These are phyloP conservation scores for Lactifluus subvellereus DNA, from an alignment of 768 basidiomycete genomes.

Conservation along the genomic window DNA sequence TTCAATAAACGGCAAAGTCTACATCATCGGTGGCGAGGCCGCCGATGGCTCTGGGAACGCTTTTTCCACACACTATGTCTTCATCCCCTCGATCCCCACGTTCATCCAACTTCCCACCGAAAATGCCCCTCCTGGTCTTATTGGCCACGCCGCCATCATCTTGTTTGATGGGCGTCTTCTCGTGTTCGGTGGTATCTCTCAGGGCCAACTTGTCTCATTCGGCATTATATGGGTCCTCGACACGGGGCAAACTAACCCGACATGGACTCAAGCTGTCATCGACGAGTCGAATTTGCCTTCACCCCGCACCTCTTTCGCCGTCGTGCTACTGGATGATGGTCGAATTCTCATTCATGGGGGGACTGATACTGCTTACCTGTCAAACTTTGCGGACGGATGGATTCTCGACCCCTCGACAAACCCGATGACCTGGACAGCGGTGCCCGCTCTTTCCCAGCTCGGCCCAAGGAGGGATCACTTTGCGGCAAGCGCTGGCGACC, in stretches of 20 bases:
- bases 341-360: conserved; percentile 77
- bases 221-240: conserved; percentile 59
- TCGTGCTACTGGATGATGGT: conserved; percentile 43
- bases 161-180: conserved; percentile 63
- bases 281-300: conserved; percentile 42
- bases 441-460: conserved; percentile 48
- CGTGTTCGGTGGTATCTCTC: conserved; percentile 67
- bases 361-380: conserved; percentile 47
- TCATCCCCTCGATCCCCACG: conserved; percentile 42
- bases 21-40: conserved; percentile 73
- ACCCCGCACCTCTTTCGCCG: conserved; percentile 61
- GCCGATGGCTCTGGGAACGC: conserved; percentile 69
- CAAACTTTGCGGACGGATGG: conserved; percentile 62
- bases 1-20: conserved; percentile 47
- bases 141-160: conserved; percentile 68
- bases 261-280: conserved; percentile 46
- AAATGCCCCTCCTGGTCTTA: conserved; percentile 59
- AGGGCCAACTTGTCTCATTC: conserved; percentile 46
- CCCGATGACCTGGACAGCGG: conserved; percentile 55
- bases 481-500: conserved; percentile 52
- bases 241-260: conserved; percentile 39
- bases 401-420: conserved; percentile 51
- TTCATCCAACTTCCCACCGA: conserved; percentile 53
- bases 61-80: conserved; percentile 61
- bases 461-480: conserved; percentile 70